Percentiles rank a stretch among this genome's conserved stretches.
Evolutionary conservation across 2,329 filamentous ascomycete genomes (phyloP).

Genomic region (Botrytis fabae): DNA sequence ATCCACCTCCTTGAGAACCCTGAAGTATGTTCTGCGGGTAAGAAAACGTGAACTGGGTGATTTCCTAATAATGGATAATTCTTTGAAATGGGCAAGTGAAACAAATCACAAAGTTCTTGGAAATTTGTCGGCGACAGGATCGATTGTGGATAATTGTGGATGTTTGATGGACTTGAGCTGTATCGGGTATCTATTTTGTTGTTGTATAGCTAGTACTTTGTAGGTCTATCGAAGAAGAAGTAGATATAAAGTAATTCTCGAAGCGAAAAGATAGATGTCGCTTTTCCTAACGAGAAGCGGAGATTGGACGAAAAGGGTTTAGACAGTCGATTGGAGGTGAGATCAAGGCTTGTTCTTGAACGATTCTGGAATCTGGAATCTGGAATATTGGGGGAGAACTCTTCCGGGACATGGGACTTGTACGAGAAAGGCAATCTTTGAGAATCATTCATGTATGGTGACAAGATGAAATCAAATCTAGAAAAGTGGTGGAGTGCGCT

Average conservation of each 20-base stretch:
- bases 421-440: neutral
- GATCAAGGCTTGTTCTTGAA: conserved; percentile 7
- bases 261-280: neutral
- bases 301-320: conserved; percentile 4
- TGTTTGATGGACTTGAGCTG: neutral
- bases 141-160: neutral
- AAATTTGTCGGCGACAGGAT: neutral
- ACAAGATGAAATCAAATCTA: neutral
- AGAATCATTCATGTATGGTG: conserved; percentile 1
- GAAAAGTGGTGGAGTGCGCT: neutral
- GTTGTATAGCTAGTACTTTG: neutral
- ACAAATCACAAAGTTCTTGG: too few species aligned
- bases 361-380: neutral
- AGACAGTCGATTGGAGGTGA: conserved; percentile 8
- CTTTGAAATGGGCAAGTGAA: neutral
- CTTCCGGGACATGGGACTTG: neutral
- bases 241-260: conserved; percentile 2
- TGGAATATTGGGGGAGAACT: neutral
- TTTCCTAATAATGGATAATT: neutral
- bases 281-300: neutral
- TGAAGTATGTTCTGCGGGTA: neutral
- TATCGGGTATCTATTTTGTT: neutral
- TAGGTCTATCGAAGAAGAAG: neutral
- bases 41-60: neutral
- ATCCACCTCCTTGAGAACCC: conserved; percentile 5